Evolutionary conservation across 805 yeast genomes (phyloP), one percentile per base, ranked within the genome.

Genomic region (Metschnikowia lochheadii): DNA sequence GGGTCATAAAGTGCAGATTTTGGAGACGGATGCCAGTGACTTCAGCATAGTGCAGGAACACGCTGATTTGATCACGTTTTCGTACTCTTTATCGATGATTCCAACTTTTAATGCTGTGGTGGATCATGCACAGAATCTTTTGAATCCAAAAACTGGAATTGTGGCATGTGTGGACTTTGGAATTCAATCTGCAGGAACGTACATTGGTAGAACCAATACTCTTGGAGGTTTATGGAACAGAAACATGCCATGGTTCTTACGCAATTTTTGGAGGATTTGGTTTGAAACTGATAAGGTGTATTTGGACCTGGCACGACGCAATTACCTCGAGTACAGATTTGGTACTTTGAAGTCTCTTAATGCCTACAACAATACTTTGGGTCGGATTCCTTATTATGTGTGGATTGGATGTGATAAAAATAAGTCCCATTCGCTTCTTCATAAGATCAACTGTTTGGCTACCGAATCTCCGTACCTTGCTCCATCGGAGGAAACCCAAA

Each of bases 201-300:
- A 82, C 5, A 72, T 82, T 50, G 90, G 90, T 17, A 79, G 88
- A 63, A 77, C 83, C 46, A 82, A 85, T 62, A 84, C 91, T 7
- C 68, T 87, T 34, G 95, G 96, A 47, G 94, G 95, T 7, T 70
- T 83, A 56, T 77, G 77, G 32, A 78, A 81, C 60, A 76, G 95
- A 61, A 86, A 86, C 63, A 83, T 80, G 53, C 84, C 89, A 26
- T 87, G 95, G 95, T 54, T 85, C 50, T 75, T 79, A 46, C 76
- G 95, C 63, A 85, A 88, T 31, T 88, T 87, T 64, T 87, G 96
- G 96, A 78, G 90, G 62, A 72, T 84, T 40, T 88, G 96, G 96
- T 87, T 88, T 66, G 96, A 87, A 67, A 84, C 85, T 48, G 96
- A 87, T 66, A 78, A 84, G 50, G 95, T 87, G 2, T 84, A 81